Percentiles rank a stretch among this genome's conserved stretches.
Conservation (phyloP, 805 yeast genomes). For the Grigorovia jiainica region DNA sequence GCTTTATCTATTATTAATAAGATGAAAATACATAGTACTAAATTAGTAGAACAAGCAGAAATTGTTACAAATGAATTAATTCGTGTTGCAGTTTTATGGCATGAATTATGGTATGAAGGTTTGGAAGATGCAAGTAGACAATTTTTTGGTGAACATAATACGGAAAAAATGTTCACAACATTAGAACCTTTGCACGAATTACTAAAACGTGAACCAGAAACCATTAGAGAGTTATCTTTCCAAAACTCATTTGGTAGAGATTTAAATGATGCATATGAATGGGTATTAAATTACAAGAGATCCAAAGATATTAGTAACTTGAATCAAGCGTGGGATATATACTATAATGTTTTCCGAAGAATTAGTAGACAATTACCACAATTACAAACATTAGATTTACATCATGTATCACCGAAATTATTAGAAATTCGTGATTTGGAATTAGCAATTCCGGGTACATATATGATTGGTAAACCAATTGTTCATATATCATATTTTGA, state of each 20-base stretch:
- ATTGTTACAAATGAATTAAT: slow-evolving; percentile 82
- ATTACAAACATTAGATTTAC: slow-evolving; percentile 71
- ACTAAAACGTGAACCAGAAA: slow-evolving; percentile 78
- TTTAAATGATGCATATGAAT: slow-evolving; percentile 79
- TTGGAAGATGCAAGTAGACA: slow-evolving; percentile 87
- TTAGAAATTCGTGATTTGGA: slow-evolving; percentile 67
- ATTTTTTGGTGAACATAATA: slow-evolving; percentile 85
- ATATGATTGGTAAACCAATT: slow-evolving; percentile 60
- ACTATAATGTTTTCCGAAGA: slow-evolving; percentile 82
- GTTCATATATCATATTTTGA: slow-evolving; percentile 65
- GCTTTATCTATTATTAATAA: slow-evolving; percentile 82
- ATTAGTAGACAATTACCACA: slow-evolving; percentile 83
- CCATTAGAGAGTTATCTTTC: slow-evolving; percentile 80
- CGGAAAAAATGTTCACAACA: slow-evolving; percentile 88
- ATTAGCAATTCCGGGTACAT: slow-evolving; percentile 87
- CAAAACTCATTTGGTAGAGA: slow-evolving; percentile 87
- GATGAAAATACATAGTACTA: slow-evolving; percentile 76
- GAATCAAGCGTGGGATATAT: slow-evolving; percentile 96
- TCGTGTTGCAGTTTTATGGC: slow-evolving; percentile 91
- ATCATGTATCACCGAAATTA: slow-evolving; percentile 83
- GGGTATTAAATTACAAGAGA: slow-evolving; percentile 76
- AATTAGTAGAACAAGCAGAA: slow-evolving; percentile 78
- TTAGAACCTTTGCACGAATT: slow-evolving; percentile 78
- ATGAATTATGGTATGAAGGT: slow-evolving; percentile 94
- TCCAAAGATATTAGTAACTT: slow-evolving; percentile 78